phyloP scores from a whole-genome alignment of 2,329 filamentous ascomycete genomes.

The Helotiales sp. region DNA sequence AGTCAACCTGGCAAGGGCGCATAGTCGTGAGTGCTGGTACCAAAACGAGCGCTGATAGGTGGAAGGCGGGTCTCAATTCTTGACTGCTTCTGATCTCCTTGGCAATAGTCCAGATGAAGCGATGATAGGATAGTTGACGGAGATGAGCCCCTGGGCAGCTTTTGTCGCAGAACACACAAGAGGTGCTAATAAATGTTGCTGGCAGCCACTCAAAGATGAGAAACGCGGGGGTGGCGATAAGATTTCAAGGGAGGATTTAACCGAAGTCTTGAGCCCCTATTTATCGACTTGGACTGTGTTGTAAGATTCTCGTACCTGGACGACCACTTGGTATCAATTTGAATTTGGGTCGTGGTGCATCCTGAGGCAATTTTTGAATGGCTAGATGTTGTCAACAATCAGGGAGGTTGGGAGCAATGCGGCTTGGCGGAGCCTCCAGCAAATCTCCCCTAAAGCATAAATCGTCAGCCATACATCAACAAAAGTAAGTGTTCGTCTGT shows the following conservation, averaged over 20 bases:
- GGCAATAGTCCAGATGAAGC: neutral
- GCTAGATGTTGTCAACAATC: neutral
- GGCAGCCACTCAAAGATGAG: neutral
- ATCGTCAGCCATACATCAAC: neutral
- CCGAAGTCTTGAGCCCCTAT: neutral
- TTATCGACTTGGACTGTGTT: neutral
- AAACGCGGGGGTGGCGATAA: constrained; percentile 7
- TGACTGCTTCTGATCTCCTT: neutral
- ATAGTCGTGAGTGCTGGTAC: neutral
- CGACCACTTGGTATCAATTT: too few species aligned
- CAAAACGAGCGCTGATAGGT: neutral
- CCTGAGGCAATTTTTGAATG: neutral
- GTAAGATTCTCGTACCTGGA: too few species aligned
- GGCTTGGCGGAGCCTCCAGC: neutral
- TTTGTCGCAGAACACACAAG: neutral
- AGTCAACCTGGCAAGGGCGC: constrained; percentile 1
- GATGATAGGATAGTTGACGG: neutral
- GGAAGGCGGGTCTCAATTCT: neutral
- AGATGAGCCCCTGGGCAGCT: neutral
- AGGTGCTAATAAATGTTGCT: neutral
- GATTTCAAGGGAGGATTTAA: neutral
- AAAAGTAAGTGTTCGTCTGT: neutral
- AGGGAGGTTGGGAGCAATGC: neutral
- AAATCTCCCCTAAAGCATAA: neutral
- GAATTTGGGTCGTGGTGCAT: too few species aligned